Percentiles rank a stretch among this genome's conserved stretches.
These are phyloP conservation scores for Tolypocladium nubicola DNA, from an alignment of 2,329 filamentous ascomycete genomes.

Conservation along the genomic window DNA sequence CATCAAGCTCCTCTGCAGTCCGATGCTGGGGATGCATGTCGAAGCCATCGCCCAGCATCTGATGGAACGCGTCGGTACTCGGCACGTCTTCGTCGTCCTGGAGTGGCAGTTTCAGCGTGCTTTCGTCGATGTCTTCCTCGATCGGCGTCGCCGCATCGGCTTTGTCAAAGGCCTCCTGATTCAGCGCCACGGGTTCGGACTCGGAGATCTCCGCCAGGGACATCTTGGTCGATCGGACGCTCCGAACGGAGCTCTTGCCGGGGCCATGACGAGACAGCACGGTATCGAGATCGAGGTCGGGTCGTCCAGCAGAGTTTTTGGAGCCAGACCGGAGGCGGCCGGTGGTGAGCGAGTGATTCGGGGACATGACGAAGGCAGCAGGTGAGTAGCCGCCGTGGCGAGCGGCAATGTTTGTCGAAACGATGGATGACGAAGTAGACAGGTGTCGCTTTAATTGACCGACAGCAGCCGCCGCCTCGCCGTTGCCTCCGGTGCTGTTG, in stretches of 20 bases:
- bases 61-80: constrained; percentile 20
- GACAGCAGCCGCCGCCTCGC: constrained; percentile 1
- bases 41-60: constrained; percentile 18
- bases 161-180: constrained; percentile 40
- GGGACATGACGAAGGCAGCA: constrained; percentile 56
- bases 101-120: constrained; percentile 11
- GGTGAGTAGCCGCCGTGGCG: constrained; percentile 62
- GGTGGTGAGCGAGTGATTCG: constrained; percentile 51
- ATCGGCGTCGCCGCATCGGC: constrained; percentile 33
- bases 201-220: constrained; percentile 48
- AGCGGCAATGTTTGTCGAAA: constrained; percentile 57
- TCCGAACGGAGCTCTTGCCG: constrained; percentile 42
- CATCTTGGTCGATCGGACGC: constrained; percentile 33
- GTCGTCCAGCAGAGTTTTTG: constrained; percentile 31
- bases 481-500: constrained; percentile 1
- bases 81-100: constrained; percentile 20
- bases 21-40: background rate
- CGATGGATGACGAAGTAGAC: constrained; percentile 49
- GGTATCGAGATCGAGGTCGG: constrained; percentile 29
- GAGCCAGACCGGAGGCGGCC: constrained; percentile 45
- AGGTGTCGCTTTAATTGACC: constrained; percentile 29
- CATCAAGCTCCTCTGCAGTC: background rate
- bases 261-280: constrained; percentile 39
- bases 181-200: constrained; percentile 41
- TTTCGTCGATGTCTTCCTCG: constrained; percentile 24